phyloP scores from a whole-genome alignment of 805 yeast species.

The Diddensiella caesifluorescens region DNA sequence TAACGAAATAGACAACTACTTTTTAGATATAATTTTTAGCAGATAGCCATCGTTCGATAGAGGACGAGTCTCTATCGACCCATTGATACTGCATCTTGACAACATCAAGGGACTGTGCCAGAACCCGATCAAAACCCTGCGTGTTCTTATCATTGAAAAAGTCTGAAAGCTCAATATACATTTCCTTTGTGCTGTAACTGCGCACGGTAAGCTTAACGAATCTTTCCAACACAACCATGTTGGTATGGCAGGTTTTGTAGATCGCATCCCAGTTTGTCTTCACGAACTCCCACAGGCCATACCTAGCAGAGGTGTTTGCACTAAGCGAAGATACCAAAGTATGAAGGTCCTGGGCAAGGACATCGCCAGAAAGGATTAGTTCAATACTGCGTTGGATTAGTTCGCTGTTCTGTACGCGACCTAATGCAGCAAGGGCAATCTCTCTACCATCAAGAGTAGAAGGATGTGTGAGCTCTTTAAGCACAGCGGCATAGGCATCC shows the following conservation, averaged over 20 bases:
- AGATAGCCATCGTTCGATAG: constrained; percentile 43
- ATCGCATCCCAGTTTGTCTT: constrained; percentile 67
- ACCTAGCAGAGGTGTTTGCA: constrained; percentile 41
- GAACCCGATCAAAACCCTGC: constrained; percentile 53
- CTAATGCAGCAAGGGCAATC: constrained; percentile 51
- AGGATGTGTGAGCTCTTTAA: constrained; percentile 47
- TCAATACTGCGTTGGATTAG: constrained; percentile 39
- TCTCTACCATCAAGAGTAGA: constrained; percentile 53
- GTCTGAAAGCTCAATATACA: constrained; percentile 45
- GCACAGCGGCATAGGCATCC: constrained; percentile 37
- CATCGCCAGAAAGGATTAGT: constrained; percentile 38
- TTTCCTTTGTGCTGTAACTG: constrained; percentile 53
- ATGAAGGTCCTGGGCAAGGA: constrained; percentile 51
- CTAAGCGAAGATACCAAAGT: constrained; percentile 45
- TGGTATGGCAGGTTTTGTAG: constrained; percentile 68
- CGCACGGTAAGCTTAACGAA: constrained; percentile 60
- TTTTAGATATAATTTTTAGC: constrained; percentile 22
- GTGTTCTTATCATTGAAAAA: constrained; percentile 46
- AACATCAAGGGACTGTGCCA: constrained; percentile 52
- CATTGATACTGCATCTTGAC: constrained; percentile 47
- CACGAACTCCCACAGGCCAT: constrained; percentile 61
- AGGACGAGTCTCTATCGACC: constrained; percentile 41
- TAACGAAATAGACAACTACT: neutral
- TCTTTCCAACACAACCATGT: constrained; percentile 70
- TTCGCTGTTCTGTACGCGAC: constrained; percentile 37